Evolutionary conservation across 2,329 filamentous ascomycete species (phyloP).

Genomic region (Penicillium sp.): DNA sequence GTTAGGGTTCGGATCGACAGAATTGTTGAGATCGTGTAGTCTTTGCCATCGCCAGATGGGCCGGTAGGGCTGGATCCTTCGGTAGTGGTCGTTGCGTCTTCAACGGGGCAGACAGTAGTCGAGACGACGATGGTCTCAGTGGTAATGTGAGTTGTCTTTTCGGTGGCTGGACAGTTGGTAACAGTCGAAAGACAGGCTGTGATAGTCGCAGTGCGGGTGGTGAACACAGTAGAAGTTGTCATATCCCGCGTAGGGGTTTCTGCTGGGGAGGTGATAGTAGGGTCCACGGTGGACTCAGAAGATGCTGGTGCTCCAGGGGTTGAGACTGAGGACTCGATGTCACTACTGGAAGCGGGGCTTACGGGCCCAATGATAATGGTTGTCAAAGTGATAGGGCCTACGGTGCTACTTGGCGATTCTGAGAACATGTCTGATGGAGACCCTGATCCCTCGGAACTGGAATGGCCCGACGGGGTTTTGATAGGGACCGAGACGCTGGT

Average conservation of each 20-base stretch:
- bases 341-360: not conserved
- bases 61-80: not conserved
- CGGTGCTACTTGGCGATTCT: not conserved
- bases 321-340: not conserved
- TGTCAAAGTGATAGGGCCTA: not conserved
- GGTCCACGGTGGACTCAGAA: not conserved
- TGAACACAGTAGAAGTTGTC: conserved; percentile 24
- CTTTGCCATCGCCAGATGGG: not conserved
- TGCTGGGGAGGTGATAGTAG: not conserved
- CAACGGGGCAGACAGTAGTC: conserved; percentile 22
- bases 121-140: conserved; percentile 22
- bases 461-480: not conserved
- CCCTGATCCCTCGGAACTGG: not conserved
- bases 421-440: not conserved
- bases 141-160: conserved; percentile 12
- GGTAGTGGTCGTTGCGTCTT: not conserved
- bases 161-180: conserved; percentile 22
- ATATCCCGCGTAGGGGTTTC: not conserved
- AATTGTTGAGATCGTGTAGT: conserved; percentile 12
- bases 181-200: conserved; percentile 24
- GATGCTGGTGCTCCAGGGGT: not conserved
- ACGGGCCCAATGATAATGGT: not conserved
- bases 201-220: conserved; percentile 21
- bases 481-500: not conserved
- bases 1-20: conserved; percentile 12